phyloP scores from a whole-genome alignment of 306 rosid genomes.

The Rubus idaeus region DNA sequence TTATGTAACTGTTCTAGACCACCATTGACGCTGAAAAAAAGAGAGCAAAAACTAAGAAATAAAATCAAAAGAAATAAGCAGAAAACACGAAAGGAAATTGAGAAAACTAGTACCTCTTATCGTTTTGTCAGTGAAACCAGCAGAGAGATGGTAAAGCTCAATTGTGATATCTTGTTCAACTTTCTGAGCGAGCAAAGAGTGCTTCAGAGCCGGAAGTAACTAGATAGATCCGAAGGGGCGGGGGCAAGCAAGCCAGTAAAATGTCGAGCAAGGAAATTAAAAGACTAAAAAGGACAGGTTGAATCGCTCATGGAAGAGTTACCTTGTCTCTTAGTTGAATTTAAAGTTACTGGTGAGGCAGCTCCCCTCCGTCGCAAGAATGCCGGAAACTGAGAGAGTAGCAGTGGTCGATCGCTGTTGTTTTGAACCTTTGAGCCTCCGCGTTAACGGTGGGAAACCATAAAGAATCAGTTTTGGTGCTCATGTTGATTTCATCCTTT shows the following conservation, averaged over 20 bases:
- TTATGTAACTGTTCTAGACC: neutral
- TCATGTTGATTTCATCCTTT: neutral
- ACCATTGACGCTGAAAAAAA: constrained; percentile 10
- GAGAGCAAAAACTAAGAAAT: neutral
- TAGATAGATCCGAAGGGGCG: constrained; percentile 46
- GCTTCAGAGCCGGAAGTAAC: constrained; percentile 12
- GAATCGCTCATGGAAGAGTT: neutral
- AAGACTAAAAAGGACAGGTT: constrained; percentile 22
- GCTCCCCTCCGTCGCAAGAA: constrained; percentile 35
- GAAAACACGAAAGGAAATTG: neutral
- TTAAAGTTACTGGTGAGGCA: constrained; percentile 36
- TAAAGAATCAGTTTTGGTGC: constrained; percentile 10
- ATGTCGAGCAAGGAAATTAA: neutral
- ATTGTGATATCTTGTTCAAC: neutral
- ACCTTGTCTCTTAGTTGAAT: neutral
- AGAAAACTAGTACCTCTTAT: neutral
- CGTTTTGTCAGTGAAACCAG: neutral
- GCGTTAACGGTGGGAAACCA: constrained; percentile 30
- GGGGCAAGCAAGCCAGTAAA: neutral
- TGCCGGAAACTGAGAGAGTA: constrained; percentile 34
- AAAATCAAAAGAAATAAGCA: neutral
- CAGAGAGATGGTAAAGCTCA: neutral
- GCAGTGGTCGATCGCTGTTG: constrained; percentile 15
- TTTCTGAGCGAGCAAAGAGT: constrained; percentile 28
- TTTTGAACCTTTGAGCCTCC: constrained; percentile 11